Evolutionary conservation across 495 filamentous ascomycete genomes (phyloP).

Genomic region (Immersiella caudata): DNA sequence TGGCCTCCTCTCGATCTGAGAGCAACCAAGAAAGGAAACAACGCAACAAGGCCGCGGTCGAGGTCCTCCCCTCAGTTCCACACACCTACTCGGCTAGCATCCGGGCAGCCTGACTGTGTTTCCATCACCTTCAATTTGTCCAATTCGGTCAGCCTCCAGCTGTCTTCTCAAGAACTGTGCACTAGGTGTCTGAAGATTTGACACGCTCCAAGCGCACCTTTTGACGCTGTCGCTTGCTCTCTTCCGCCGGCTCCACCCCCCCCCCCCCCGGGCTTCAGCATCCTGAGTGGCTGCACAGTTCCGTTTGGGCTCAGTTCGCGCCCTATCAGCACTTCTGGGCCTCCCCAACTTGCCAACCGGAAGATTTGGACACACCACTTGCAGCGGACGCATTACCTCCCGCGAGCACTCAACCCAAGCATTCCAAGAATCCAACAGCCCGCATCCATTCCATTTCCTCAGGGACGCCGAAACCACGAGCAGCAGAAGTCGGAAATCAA

Average conservation of each 20-base stretch:
- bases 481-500: constrained; percentile 1
- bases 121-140: no score
- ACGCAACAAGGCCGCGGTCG: neutral
- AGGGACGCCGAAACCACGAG: constrained; percentile 5
- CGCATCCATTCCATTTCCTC: constrained; percentile 10
- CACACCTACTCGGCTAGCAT: no score
- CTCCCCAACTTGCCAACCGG: constrained; percentile 23
- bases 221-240: neutral
- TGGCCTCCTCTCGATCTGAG: constrained; percentile 14
- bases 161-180: no score
- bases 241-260: constrained; percentile 18
- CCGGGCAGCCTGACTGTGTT: no score
- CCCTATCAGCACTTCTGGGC: constrained; percentile 26
- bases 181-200: no score
- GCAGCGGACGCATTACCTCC: constrained; percentile 19
- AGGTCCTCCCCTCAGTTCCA: neutral
- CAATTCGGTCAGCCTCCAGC: neutral
- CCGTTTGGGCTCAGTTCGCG: constrained; percentile 18
- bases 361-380: constrained; percentile 31
- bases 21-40: constrained; percentile 12
- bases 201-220: neutral
- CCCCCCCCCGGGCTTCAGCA: constrained; percentile 8
- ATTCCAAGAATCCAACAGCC: constrained; percentile 23
- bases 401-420: constrained; percentile 24
- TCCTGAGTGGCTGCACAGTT: constrained; percentile 23